Percentiles rank a stretch among this genome's conserved stretches.
These are phyloP conservation scores for Penicillium sp. DNA, from an alignment of 2,329 filamentous ascomycete species.

Conservation along the genomic window DNA sequence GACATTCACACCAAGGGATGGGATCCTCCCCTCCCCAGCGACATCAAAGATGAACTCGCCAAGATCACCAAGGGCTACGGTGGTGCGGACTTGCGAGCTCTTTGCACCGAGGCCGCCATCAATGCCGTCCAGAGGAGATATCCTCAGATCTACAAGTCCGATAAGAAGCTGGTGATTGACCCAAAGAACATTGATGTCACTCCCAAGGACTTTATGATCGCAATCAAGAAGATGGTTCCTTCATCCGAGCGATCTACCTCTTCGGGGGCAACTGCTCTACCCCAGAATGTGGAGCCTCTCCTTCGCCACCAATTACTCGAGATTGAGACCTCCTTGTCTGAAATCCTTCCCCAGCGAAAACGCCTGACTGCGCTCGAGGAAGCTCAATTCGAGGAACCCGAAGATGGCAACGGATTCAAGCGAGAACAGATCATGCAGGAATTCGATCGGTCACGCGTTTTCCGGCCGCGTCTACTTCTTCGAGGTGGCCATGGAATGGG, in stretches of 20 bases:
- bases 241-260: conserved; percentile 90
- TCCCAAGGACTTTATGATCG: conserved; percentile 96
- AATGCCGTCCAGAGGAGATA: conserved; percentile 96
- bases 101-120: conserved; percentile 93
- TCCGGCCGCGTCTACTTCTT: conserved; percentile 85
- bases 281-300: conserved; percentile 79
- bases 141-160: conserved; percentile 91
- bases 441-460: conserved; percentile 87
- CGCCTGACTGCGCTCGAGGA: conserved; percentile 89
- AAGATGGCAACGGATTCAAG: conserved; percentile 81
- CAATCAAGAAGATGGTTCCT: conserved; percentile 93
- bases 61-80: conserved; percentile 95
- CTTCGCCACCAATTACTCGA: conserved; percentile 72
- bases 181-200: conserved; percentile 82
- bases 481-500: conserved; percentile 88
- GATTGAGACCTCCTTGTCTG: conserved; percentile 73
- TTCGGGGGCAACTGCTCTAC: conserved; percentile 81
- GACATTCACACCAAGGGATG: conserved; percentile 96
- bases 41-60: conserved; percentile 81
- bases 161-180: conserved; percentile 88
- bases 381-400: conserved; percentile 86
- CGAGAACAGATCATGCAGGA: conserved; percentile 77
- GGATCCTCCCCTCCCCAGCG: conserved; percentile 74
- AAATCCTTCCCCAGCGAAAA: conserved; percentile 82
- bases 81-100: conserved; percentile 88